A percentile compares a stretch with the other conserved stretches of the same genome.
Evolutionary conservation across 2,329 filamentous ascomycete species (phyloP).

Genomic region (Fusarium solani-melongenae): DNA sequence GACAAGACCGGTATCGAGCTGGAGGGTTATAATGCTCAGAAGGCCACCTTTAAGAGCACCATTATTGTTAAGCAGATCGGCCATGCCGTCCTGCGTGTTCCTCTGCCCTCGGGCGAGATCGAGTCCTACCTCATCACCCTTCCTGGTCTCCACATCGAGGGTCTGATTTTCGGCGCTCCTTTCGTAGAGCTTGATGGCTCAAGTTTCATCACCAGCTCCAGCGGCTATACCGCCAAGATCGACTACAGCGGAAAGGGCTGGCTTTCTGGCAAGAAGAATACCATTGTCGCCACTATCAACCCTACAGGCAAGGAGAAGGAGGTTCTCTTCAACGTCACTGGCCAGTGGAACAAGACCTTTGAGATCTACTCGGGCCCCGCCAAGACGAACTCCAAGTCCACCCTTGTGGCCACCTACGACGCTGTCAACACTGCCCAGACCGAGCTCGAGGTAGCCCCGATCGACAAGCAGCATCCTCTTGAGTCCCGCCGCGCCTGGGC

Average conservation of each 20-base stretch:
- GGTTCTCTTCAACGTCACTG: conserved; percentile 82
- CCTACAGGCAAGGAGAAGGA: conserved; percentile 77
- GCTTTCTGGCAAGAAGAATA: conserved; percentile 96
- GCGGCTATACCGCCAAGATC: conserved; percentile 88
- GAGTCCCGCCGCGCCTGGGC: conserved; percentile 91
- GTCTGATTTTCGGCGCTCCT: conserved; percentile 84
- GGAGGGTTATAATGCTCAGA: conserved; percentile 96
- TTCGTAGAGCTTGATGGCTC: conserved; percentile 91
- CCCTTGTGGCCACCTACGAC: conserved; percentile 69
- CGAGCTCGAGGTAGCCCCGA: conserved; percentile 75
- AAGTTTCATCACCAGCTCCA: conserved; percentile 87
- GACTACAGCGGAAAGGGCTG: conserved; percentile 95
- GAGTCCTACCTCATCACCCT: conserved; percentile 93
- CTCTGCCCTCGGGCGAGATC: conserved; percentile 54
- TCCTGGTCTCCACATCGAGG: conserved; percentile 92
- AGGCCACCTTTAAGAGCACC: conserved; percentile 91
- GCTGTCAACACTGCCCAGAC: conserved; percentile 69
- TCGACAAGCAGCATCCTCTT: conserved; percentile 85
- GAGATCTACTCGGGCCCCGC: conserved; percentile 75
- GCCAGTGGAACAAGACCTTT: conserved; percentile 90
- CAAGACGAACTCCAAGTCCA: conserved; percentile 61
- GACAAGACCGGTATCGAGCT: conserved; percentile 80
- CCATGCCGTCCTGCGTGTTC: conserved; percentile 84
- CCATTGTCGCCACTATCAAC: conserved; percentile 80
- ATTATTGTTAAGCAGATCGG: conserved; percentile 97